Percentiles rank a stretch among this genome's conserved stretches.
phyloP scores from a whole-genome alignment of 768 basidiomycete species.

The Russula abietina region DNA sequence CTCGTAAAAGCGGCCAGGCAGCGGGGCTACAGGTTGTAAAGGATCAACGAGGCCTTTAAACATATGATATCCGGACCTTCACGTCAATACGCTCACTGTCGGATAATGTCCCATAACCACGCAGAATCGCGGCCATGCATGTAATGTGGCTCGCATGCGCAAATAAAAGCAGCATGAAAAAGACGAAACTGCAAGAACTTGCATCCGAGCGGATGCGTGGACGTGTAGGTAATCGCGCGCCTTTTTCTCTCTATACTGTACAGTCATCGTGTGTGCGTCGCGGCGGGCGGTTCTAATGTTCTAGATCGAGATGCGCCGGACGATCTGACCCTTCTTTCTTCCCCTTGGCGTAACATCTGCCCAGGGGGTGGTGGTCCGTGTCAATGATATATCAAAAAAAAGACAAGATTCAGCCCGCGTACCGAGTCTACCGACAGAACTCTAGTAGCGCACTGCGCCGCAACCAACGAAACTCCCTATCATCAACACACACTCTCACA shows the following conservation, averaged over 20 bases:
- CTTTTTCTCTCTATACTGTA: too few species aligned
- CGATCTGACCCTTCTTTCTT: not conserved
- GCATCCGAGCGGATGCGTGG: constrained; percentile 4
- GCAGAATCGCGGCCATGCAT: too few species aligned
- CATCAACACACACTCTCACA: too few species aligned
- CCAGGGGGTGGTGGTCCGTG: not conserved
- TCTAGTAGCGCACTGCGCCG: not conserved
- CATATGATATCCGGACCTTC: not conserved
- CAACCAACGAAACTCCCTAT: not conserved
- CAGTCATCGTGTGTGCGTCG: not conserved
- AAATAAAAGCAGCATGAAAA: not conserved
- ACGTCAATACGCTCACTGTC: constrained; percentile 61
- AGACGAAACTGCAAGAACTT: not conserved
- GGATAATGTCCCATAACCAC: constrained; percentile 92
- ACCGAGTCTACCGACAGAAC: not conserved
- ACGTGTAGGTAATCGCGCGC: constrained; percentile 12
- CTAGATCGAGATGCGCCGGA: not conserved
- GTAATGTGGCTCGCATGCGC: not conserved
- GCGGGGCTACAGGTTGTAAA: too few species aligned
- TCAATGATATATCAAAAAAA: not conserved
- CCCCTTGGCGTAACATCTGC: not conserved
- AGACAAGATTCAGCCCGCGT: not conserved
- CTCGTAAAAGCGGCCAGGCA: not conserved
- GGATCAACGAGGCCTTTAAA: constrained; percentile 13
- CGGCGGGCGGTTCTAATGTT: too few species aligned